A percentile compares a stretch with the other conserved stretches of the same genome.
Evolutionary conservation across 257 asterid genomes (phyloP).

Genomic region (Gentiana macrophylla): DNA sequence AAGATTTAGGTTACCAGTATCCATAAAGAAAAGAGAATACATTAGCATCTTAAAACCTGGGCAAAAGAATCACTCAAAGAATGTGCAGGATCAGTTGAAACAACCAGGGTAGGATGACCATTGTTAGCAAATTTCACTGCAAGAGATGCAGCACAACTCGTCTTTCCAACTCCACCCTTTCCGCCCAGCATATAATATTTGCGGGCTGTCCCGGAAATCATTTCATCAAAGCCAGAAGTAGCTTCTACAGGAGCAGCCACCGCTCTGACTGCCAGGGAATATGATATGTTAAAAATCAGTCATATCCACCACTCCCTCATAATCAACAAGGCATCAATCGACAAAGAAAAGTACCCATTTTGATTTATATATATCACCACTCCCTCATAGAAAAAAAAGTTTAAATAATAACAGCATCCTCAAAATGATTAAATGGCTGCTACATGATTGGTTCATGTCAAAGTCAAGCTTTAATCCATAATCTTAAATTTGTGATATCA

Average conservation of each 20-base stretch:
- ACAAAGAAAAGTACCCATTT: too few species aligned
- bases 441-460: too few species aligned
- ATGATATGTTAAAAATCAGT: constrained; percentile 3
- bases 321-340: background rate
- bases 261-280: constrained; percentile 54
- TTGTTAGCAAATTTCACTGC: constrained; percentile 95
- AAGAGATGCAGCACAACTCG: constrained; percentile 97
- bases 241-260: constrained; percentile 73
- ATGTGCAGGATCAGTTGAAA: constrained; percentile 99
- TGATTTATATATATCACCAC: background rate
- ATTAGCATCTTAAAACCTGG: constrained; percentile 45
- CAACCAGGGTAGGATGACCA: constrained; percentile 96
- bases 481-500: too few species aligned
- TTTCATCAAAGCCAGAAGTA: constrained; percentile 68
- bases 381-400: background rate
- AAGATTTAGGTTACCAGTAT: background rate
- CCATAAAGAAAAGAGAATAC: background rate
- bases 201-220: constrained; percentile 80
- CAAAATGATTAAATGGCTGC: background rate
- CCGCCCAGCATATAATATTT: constrained; percentile 99
- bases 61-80: constrained; percentile 98
- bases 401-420: too few species aligned
- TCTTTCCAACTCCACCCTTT: constrained; percentile 97
- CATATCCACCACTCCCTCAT: background rate
- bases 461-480: too few species aligned